These are phyloP conservation scores for Colletotrichum shisoi DNA, from an alignment of 2,329 filamentous ascomycete genomes.

Conservation along the genomic window DNA sequence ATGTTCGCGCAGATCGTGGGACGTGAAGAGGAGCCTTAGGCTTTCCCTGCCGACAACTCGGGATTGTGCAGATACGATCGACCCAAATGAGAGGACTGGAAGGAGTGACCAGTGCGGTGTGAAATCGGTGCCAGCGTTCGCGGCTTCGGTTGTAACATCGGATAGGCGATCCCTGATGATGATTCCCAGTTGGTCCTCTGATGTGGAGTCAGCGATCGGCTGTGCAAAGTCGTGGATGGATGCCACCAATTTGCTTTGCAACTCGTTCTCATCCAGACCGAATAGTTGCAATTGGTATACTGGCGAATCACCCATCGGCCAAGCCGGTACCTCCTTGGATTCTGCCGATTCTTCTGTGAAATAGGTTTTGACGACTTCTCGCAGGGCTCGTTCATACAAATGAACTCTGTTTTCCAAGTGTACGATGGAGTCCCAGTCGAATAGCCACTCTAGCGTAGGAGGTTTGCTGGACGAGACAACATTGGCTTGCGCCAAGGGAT, in stretches of 20 bases:
- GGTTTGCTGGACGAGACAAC: slow-evolving; percentile 58
- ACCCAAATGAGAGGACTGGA: slow-evolving; percentile 77
- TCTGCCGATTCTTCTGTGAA: not conserved
- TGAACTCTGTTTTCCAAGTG: slow-evolving; percentile 67
- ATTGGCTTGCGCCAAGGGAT: slow-evolving; percentile 68
- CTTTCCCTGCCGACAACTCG: slow-evolving; percentile 79
- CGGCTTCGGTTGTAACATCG: slow-evolving; percentile 29
- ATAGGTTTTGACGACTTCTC: slow-evolving; percentile 45
- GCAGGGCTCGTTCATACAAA: slow-evolving; percentile 58
- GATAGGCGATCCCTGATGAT: slow-evolving; percentile 48
- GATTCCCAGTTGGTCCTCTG: slow-evolving; percentile 40
- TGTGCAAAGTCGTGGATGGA: slow-evolving; percentile 60
- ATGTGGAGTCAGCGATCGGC: slow-evolving; percentile 43
- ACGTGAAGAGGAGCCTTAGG: slow-evolving; percentile 76
- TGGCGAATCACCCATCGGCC: not conserved
- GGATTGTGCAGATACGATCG: slow-evolving; percentile 76
- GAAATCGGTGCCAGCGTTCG: slow-evolving; percentile 45
- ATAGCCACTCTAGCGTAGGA: slow-evolving; percentile 71
- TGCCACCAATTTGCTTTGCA: slow-evolving; percentile 58
- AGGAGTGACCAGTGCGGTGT: slow-evolving; percentile 66
- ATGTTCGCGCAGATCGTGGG: slow-evolving; percentile 75
- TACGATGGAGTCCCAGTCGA: slow-evolving; percentile 74
- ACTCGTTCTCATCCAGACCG: slow-evolving; percentile 55
- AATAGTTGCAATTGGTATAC: slow-evolving; percentile 55
- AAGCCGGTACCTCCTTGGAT: not conserved